Evolutionary conservation across 164 flowering plant species (phyloP).

Genomic region (Amborella trichopoda): DNA sequence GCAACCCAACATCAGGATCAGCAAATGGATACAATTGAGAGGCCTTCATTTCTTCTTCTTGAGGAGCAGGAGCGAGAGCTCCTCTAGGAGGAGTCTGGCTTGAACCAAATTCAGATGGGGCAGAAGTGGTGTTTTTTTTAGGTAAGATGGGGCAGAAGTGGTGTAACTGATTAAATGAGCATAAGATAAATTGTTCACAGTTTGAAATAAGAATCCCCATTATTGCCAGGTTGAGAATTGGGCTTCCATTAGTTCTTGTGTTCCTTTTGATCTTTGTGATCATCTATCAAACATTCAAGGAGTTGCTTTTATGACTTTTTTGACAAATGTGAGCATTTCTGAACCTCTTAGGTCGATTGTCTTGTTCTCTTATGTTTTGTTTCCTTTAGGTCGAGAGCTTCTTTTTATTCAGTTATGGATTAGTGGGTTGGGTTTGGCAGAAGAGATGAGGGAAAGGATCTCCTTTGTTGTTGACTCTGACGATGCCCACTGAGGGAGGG

Average conservation of each 20-base stretch:
- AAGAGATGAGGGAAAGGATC: slow-evolving; percentile 37
- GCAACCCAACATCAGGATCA: slow-evolving; percentile 79
- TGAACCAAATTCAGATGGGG: slow-evolving; percentile 93
- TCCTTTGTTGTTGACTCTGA: slow-evolving; percentile 54
- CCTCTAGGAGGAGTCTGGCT: slow-evolving; percentile 78
- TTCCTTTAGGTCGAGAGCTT: slow-evolving; percentile 82
- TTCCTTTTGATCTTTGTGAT: slow-evolving; percentile 61
- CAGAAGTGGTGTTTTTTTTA: no score
- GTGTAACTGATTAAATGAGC: slow-evolving; percentile 93
- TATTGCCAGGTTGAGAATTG: slow-evolving; percentile 2
- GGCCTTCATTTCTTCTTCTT: slow-evolving; percentile 96
- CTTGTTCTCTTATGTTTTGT: slow-evolving; percentile 39
- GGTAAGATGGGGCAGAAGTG: no score
- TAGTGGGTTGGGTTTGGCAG: slow-evolving; percentile 80
- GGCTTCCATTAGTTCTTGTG: slow-evolving; percentile 32
- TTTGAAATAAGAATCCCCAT: slow-evolving; percentile 17
- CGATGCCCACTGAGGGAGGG: slow-evolving; percentile 25
- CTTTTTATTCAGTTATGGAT: slow-evolving; percentile 80
- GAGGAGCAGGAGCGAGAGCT: slow-evolving; percentile 96
- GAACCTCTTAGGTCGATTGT: slow-evolving; percentile 50
- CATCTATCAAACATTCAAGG: slow-evolving; percentile 75
- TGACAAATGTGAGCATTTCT: slow-evolving; percentile 49
- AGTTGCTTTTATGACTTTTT: slow-evolving; percentile 62
- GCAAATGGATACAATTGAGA: slow-evolving; percentile 77
- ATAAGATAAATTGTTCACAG: slow-evolving; percentile 64